Evolutionary conservation across 148 eudicot species (phyloP), one percentile per base, ranked within the genome.

Genomic region (Nepenthes mirabilis): DNA sequence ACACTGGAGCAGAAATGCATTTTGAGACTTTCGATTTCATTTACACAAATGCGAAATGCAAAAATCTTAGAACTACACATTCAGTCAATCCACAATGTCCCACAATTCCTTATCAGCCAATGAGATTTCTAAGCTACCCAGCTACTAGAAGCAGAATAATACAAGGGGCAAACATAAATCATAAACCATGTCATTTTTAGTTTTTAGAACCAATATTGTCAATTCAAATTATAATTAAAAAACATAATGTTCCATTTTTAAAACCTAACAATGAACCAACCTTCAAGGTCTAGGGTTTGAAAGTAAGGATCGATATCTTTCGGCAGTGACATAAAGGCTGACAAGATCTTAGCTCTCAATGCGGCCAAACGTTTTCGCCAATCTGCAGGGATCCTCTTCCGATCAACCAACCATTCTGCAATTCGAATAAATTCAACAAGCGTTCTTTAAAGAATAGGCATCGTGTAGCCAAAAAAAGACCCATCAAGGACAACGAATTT

Each of bases 321-420:
- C 2, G 96, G 94, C 52, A 88, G 68, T 14, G 91, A 81, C 0
- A 88, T 71, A 61, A 83, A 80, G 14, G 90, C 90, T 9, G 84
- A 61, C 62, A 77, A 64, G 13, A 91, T 82, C 77, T 83, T 88
- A n/a, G 84, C 80, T 72, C 80, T 82, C 35, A 80, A 80, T 5
- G 75, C 80, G 48, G 75, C 82, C 74, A 83, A 65, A 57, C 86
- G 77, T 68, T 82, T 83, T 62, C 90, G 66, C 94, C 96, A 91
- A 74, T 88, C 98, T 14, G 67, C 60, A 2, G 98, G 98, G 49
- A 91, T 79, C 66, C 90, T 82, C 82, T 85, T 91, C 73, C 96
- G 96, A 85, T 91, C 98, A 59, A 85, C 90, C 80, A 91, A 56
- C 98, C 98, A 91, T 77, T 91, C 98, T 91, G 55, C 83, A 47